Evolutionary conservation across 2,329 filamentous ascomycete species (phyloP).

Genomic region (Pezicula rhizophila): DNA sequence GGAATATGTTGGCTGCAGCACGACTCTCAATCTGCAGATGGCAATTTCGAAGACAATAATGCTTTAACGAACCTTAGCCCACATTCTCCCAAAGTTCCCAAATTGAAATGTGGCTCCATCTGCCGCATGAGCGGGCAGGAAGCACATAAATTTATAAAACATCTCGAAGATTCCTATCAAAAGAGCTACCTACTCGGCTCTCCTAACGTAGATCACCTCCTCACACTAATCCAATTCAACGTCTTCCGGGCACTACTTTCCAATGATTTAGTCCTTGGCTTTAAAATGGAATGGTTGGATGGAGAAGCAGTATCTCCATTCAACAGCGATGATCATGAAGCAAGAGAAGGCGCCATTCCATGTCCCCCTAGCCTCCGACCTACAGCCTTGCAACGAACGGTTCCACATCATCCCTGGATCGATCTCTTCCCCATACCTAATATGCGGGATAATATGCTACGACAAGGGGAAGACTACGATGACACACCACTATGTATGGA

Average conservation of each 20-base stretch:
- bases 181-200: conserved; percentile 5
- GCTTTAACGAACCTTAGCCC: too few relatives aligned
- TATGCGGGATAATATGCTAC: conserved; percentile 29
- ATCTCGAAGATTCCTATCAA: conserved; percentile 1
- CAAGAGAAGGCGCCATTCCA: neutral
- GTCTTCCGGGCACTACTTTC: conserved; percentile 15
- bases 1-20: too few relatives aligned
- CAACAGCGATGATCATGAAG: neutral
- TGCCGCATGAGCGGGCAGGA: neutral
- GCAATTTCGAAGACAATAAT: too few relatives aligned
- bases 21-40: too few relatives aligned
- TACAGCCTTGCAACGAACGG: conserved; percentile 24
- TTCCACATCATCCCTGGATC: conserved; percentile 31
- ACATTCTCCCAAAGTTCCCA: neutral
- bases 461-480: conserved; percentile 15
- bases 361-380: conserved; percentile 17
- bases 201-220: conserved; percentile 10
- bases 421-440: conserved; percentile 31
- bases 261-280: conserved; percentile 8
- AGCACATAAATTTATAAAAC: neutral
- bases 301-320: conserved; percentile 15
- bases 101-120: neutral
- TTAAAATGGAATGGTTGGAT: conserved; percentile 3
- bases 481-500: conserved; percentile 17
- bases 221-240: conserved; percentile 18